Evolutionary conservation across 2,329 filamentous ascomycete species (phyloP).

Genomic region (Ustilaginoidea virens): DNA sequence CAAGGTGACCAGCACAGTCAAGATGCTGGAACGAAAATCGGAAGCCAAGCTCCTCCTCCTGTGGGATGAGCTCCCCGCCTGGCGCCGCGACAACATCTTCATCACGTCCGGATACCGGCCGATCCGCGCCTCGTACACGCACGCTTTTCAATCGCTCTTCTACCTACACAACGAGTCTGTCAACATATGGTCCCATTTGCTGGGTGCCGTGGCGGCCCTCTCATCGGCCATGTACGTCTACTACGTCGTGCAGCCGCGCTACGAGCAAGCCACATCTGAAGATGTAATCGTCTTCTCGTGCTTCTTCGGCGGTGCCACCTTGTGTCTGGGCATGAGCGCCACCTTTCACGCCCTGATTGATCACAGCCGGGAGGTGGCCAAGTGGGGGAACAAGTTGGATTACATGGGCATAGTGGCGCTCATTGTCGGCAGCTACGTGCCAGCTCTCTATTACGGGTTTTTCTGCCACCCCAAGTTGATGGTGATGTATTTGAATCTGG

Average conservation of each 20-base stretch:
- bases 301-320: slow-evolving; percentile 61
- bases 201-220: slow-evolving; percentile 48
- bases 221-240: slow-evolving; percentile 37
- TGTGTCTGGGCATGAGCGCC: slow-evolving; percentile 67
- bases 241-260: slow-evolving; percentile 44
- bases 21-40: slow-evolving; percentile 23
- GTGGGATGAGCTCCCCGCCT: slow-evolving; percentile 42
- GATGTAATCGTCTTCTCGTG: slow-evolving; percentile 62
- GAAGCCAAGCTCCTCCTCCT: slow-evolving; percentile 28
- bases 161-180: slow-evolving; percentile 46
- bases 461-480: slow-evolving; percentile 53
- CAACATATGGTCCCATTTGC: slow-evolving; percentile 47
- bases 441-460: slow-evolving; percentile 77
- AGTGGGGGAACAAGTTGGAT: slow-evolving; percentile 83
- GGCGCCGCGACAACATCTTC: slow-evolving; percentile 45
- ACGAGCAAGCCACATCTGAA: slow-evolving; percentile 39
- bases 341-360: slow-evolving; percentile 77
- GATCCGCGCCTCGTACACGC: slow-evolving; percentile 30
- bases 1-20: slow-evolving; percentile 13
- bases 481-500: slow-evolving; percentile 59
- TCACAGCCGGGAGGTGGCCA: slow-evolving; percentile 63
- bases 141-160: slow-evolving; percentile 30
- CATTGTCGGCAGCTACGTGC: slow-evolving; percentile 84
- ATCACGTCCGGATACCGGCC: slow-evolving; percentile 39
- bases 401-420: slow-evolving; percentile 87